Percentiles rank a stretch among this genome's conserved stretches.
These are phyloP conservation scores for thale cress (Arabidopsis thaliana) DNA, from an alignment of 345 rosid species.

Conservation along the genomic window DNA sequence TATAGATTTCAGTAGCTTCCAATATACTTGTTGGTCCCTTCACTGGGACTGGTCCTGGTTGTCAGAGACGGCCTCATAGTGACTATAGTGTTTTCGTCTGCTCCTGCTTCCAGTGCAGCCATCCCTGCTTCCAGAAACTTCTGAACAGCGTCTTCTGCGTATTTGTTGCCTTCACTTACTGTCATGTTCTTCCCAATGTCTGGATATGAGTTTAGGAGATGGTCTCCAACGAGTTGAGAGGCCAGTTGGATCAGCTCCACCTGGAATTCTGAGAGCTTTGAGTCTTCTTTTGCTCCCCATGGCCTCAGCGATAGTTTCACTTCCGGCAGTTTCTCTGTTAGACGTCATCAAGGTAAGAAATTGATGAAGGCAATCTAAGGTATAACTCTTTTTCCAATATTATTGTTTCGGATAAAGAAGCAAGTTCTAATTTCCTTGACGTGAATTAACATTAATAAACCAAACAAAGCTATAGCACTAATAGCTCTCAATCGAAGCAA, in stretches of 20 bases:
- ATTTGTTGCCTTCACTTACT: constrained; percentile 80
- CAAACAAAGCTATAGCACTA: not conserved
- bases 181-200: constrained; percentile 86
- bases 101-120: constrained; percentile 91
- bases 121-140: constrained; percentile 94
- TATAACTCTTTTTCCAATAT: not conserved
- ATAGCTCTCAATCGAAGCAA: not conserved
- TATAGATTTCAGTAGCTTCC: constrained; percentile 31
- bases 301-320: constrained; percentile 66
- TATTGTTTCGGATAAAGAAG: not conserved
- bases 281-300: constrained; percentile 77
- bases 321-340: constrained; percentile 77
- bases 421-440: not conserved
- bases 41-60: constrained; percentile 38
- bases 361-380: not conserved
- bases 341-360: constrained; percentile 2
- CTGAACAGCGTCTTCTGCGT: constrained; percentile 86
- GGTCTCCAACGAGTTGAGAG: constrained; percentile 90
- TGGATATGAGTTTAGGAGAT: constrained; percentile 81
- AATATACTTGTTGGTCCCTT: constrained; percentile 28
- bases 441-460: not conserved
- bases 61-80: constrained; percentile 94
- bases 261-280: constrained; percentile 85
- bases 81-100: constrained; percentile 84
- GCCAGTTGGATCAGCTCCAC: constrained; percentile 97